phyloP scores from a whole-genome alignment of 2,329 filamentous ascomycete species.

The Pseudopithomyces chartarum region DNA sequence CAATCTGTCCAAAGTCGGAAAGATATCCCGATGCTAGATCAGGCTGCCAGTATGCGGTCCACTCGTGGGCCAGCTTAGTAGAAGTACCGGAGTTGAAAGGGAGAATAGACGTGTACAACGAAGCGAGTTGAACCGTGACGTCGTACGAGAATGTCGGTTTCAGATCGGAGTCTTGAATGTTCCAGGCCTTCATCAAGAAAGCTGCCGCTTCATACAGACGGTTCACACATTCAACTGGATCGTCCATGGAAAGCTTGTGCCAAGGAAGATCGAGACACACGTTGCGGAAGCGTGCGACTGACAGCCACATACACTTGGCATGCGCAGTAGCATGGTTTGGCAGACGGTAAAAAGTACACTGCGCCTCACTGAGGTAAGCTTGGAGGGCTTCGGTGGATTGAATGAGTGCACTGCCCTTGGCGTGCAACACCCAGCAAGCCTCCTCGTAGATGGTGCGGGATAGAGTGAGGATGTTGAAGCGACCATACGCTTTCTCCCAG shows the following conservation, averaged over 20 bases:
- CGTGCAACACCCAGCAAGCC: constrained; percentile 17
- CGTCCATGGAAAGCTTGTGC: not conserved
- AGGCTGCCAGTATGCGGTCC: not conserved
- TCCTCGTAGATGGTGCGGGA: constrained; percentile 15
- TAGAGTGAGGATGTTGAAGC: constrained; percentile 19
- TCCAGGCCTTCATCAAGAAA: constrained; percentile 16
- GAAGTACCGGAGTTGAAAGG: constrained; percentile 14
- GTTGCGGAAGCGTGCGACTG: constrained; percentile 9
- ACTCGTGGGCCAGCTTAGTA: not conserved
- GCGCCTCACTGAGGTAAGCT: constrained; percentile 9
- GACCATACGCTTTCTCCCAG: not conserved
- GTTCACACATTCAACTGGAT: constrained; percentile 9
- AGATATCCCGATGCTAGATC: not conserved
- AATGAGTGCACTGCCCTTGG: constrained; percentile 8
- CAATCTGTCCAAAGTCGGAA: not conserved
- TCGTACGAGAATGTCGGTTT: not conserved
- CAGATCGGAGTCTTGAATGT: not conserved
- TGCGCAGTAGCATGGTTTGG: not conserved
- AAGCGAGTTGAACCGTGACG: constrained; percentile 12
- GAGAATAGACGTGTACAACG: constrained; percentile 14
- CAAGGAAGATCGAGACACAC: constrained; percentile 8
- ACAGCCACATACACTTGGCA: constrained; percentile 16
- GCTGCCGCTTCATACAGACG: constrained; percentile 9
- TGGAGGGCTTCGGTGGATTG: not conserved
- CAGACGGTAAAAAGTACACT: constrained; percentile 6